These are phyloP conservation scores for Chrysoporthe austroafricana DNA, from an alignment of 2,329 filamentous ascomycete species.

Conservation along the genomic window DNA sequence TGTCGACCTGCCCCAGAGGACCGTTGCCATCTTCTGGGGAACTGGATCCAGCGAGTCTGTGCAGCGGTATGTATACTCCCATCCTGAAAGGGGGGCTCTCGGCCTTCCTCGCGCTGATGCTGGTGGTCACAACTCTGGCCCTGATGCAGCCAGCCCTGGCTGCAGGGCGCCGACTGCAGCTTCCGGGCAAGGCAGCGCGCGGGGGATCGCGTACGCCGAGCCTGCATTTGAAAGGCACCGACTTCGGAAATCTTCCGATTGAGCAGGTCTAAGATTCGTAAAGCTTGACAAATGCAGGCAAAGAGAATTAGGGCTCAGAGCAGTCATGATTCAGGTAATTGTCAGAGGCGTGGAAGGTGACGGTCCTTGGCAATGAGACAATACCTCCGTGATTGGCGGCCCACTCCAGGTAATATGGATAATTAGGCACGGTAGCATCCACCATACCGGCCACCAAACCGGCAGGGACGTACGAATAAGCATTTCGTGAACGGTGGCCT, in stretches of 20 bases:
- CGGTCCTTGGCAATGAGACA: neutral
- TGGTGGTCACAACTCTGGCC: neutral
- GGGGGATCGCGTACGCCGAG: neutral
- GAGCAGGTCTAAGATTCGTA: conserved; percentile 12
- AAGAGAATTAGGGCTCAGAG: neutral
- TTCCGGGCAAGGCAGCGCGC: neutral
- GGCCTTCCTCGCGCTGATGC: neutral
- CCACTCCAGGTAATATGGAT: neutral
- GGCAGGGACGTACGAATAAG: neutral
- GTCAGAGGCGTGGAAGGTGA: conserved; percentile 1
- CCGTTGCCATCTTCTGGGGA: too few relatives aligned
- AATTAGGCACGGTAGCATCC: neutral
- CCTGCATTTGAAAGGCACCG: conserved; percentile 3
- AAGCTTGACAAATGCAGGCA: conserved; percentile 12
- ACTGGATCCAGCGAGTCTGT: neutral
- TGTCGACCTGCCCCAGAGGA: neutral
- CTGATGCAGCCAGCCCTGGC: neutral
- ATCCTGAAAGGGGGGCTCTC: neutral
- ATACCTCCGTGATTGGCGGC: neutral
- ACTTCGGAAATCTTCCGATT: neutral
- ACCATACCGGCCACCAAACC: neutral
- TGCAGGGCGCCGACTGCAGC: neutral
- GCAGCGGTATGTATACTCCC: neutral
- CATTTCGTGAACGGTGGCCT: neutral
- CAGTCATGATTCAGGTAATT: neutral